phyloP scores from a whole-genome alignment of 176 grass and related monocot genomes.

The Chrysopogon serrulatus region DNA sequence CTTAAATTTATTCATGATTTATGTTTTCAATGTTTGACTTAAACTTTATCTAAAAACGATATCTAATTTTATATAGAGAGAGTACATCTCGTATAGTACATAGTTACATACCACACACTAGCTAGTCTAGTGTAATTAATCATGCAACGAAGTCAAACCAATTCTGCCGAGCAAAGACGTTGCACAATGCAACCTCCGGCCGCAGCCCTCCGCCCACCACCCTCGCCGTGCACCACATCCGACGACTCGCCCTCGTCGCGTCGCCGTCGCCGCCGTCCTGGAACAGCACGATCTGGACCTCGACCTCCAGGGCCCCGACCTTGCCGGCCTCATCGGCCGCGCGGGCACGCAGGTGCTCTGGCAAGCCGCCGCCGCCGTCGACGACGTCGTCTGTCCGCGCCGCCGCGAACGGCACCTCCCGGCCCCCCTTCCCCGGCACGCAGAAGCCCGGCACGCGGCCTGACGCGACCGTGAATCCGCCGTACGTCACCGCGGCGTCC shows the following conservation, averaged over 20 bases:
- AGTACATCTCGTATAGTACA: too few species aligned
- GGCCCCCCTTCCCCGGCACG: not conserved
- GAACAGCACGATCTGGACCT: not conserved
- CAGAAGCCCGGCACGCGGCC: not conserved
- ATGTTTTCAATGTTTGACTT: too few species aligned
- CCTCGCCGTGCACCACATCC: constrained; percentile 29
- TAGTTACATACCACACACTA: too few species aligned
- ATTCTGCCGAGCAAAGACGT: constrained; percentile 4
- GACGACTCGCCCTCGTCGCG: not conserved
- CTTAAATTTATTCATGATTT: too few species aligned
- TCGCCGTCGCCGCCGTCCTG: not conserved
- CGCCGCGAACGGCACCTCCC: not conserved
- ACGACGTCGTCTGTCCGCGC: not conserved
- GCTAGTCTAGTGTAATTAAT: too few species aligned
- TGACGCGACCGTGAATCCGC: constrained; percentile 5
- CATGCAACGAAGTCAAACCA: not conserved
- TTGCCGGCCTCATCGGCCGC: not conserved
- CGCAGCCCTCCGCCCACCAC: not conserved
- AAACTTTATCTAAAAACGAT: too few species aligned
- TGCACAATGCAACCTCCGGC: not conserved
- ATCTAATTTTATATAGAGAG: too few species aligned
- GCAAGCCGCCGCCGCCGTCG: not conserved
- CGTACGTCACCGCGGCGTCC: not conserved
- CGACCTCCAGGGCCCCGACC: constrained; percentile 11
- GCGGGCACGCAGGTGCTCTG: not conserved